Evolutionary conservation across 768 basidiomycete species (phyloP), one percentile per base, ranked within the genome.

Genomic region (Podaxis mareebaensis): DNA sequence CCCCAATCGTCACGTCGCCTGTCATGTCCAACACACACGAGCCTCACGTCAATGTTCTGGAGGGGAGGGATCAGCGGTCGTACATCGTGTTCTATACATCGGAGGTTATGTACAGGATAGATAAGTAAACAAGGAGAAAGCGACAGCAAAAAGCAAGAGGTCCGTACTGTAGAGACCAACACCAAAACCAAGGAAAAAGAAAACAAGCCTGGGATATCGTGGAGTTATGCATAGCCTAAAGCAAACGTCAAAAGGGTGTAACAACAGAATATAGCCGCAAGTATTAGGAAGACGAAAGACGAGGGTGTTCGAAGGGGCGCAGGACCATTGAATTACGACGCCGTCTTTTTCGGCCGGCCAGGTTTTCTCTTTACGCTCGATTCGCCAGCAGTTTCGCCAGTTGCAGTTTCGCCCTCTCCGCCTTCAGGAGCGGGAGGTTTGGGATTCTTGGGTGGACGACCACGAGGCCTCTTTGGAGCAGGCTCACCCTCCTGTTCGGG

Each of bases 381-480:
- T 70, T 88, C 88, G 63, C 76, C 75, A 42, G 72, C 77, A 60
- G 64, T 67, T 28, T 79, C 77, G 53, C 74, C 80, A 60, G 64
- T 68, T 46, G 53, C 59, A 20, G 51, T 53, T 54, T 67, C 54
- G 64, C 72, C 67, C 0, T 75, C 72, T 57, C 78, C 72, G 20
- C 74, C 77, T 46, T 81, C 77, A 55, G 70, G 72, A 58, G 72
- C 67, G 24, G 82, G 76, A 62, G 81, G 80, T 73, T 83, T 87
- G 60, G 84, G 79, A 60, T 79, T 77, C 75, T 92, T 92, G 67
- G 86, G 88, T 61, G 91, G 91, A 65, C 91, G 86, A 44, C 91
- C 91, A 65, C 91, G 84, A 74, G 82, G 86, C 69, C 88, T 82
- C 75, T 91, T 92, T 54, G 82, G 75, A 52, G 79, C 77, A 46